A percentile compares a stretch with the other conserved stretches of the same genome.
These are phyloP conservation scores for Lactarius sp. DNA, from an alignment of 768 basidiomycete genomes.

Conservation along the genomic window DNA sequence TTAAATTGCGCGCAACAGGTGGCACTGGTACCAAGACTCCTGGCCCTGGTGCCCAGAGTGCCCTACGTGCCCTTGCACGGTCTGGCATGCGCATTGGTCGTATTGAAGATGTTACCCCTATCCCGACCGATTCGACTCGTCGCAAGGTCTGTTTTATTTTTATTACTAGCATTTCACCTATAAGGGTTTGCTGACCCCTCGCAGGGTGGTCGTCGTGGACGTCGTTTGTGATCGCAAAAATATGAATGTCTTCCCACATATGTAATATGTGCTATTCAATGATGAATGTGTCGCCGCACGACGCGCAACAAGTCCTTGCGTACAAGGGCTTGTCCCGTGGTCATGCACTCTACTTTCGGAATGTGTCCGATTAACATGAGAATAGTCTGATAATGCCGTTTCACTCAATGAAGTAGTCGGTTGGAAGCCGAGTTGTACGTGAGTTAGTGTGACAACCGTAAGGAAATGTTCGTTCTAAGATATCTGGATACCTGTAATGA, in stretches of 20 bases:
- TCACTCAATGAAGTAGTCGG: not conserved
- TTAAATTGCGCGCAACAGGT: constrained; percentile 97
- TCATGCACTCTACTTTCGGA: constrained; percentile 36
- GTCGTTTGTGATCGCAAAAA: constrained; percentile 62
- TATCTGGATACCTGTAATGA: not conserved
- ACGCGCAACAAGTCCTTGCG: constrained; percentile 70
- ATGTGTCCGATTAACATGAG: constrained; percentile 1
- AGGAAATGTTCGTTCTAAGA: not conserved
- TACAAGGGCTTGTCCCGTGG: constrained; percentile 68
- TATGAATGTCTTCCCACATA: constrained; percentile 31
- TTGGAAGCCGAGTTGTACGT: not conserved
- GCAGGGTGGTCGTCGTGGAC: constrained; percentile 98
- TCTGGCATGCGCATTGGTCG: constrained; percentile 97
- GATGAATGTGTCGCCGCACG: constrained; percentile 74
- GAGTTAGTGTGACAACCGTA: not conserved
- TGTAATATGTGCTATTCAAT: constrained; percentile 37
- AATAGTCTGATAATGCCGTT: not conserved
- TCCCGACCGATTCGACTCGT: constrained; percentile 95
- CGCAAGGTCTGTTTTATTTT: constrained; percentile 65
- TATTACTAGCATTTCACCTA: not conserved
- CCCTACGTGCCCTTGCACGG: constrained; percentile 96
- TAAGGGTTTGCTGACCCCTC: constrained; percentile 5
- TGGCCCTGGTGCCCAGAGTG: constrained; percentile 96
- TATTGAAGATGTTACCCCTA: constrained; percentile 97
- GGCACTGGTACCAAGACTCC: constrained; percentile 99